Conservation (phyloP, 2,329 filamentous ascomycete species). For the Chaetomiaceae sp. region DNA sequence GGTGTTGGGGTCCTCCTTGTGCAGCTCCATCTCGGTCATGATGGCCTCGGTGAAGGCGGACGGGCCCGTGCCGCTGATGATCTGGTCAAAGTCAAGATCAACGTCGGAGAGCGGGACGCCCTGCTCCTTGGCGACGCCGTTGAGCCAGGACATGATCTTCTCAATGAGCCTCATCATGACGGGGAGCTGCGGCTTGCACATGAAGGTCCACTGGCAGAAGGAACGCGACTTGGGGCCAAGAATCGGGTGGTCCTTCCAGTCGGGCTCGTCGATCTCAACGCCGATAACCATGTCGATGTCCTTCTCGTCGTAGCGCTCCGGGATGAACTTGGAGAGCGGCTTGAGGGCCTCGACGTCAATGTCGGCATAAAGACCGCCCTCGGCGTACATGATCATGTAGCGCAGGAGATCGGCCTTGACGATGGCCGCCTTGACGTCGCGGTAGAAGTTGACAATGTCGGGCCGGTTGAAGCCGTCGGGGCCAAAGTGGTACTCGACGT, state of each 20-base stretch:
- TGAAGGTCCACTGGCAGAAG: conserved; percentile 74
- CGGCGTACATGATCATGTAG: conserved; percentile 64
- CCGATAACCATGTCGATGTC: conserved; percentile 69
- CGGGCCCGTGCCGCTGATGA: conserved; percentile 68
- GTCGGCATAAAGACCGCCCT: conserved; percentile 51
- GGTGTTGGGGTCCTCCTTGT: conserved; percentile 35
- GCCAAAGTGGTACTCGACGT: conserved; percentile 65
- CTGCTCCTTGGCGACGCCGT: conserved; percentile 55
- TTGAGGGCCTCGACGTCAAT: conserved; percentile 41
- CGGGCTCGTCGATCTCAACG: conserved; percentile 66
- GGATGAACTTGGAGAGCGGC: conserved; percentile 50
- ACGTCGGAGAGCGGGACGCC: conserved; percentile 55
- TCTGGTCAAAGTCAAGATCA: conserved; percentile 66
- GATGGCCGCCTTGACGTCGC: conserved; percentile 57
- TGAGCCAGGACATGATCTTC: conserved; percentile 64
- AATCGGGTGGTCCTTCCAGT: conserved; percentile 59
- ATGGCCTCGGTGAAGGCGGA: conserved; percentile 66
- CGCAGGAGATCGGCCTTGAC: conserved; percentile 63
- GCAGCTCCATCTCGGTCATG: conserved; percentile 57
- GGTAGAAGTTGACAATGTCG: conserved; percentile 61
- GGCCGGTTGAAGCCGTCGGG: conserved; percentile 60
- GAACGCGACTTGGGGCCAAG: conserved; percentile 64
- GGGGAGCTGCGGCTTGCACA: conserved; percentile 61
- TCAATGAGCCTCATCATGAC: conserved; percentile 66
- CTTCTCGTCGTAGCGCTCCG: conserved; percentile 56